Evolutionary conservation across 768 basidiomycete species (phyloP).

Genomic region (Pleurotus tuber-regium): DNA sequence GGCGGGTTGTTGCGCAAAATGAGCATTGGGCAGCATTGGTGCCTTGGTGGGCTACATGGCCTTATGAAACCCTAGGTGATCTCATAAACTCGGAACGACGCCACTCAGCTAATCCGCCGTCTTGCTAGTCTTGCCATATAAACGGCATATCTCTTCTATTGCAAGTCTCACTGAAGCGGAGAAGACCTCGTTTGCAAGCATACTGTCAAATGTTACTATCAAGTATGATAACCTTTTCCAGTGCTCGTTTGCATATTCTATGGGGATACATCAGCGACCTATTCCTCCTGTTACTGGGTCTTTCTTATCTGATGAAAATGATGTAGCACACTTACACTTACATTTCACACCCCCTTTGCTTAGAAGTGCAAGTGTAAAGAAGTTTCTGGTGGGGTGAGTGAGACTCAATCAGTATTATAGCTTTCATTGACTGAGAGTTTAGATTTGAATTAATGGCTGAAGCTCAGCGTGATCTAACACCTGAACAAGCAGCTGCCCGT

Average conservation of each 20-base stretch:
- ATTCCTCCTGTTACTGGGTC: no score
- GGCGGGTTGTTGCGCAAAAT: constrained; percentile 69
- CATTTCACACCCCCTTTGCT: constrained; percentile 87
- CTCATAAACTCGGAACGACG: constrained; percentile 10
- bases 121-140: constrained; percentile 66
- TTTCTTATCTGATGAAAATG: constrained; percentile 33
- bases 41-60: constrained; percentile 97
- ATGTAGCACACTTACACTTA: constrained; percentile 78
- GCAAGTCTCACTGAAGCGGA: constrained; percentile 59
- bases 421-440: background rate
- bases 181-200: constrained; percentile 58
- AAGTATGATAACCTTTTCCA: constrained; percentile 79
- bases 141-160: constrained; percentile 75
- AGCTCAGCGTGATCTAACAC: constrained; percentile 84
- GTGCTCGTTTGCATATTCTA: constrained; percentile 90
- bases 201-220: constrained; percentile 61
- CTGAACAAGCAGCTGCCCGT: constrained; percentile 79
- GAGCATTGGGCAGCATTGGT: constrained; percentile 82
- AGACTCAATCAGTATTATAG: constrained; percentile 5
- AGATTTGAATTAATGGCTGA: constrained; percentile 93
- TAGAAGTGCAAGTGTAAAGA: constrained; percentile 77
- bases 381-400: constrained; percentile 86
- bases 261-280: constrained; percentile 91
- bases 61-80: constrained; percentile 78
- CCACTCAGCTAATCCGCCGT: constrained; percentile 2